These are phyloP conservation scores for Gossypium mustelinum DNA, from an alignment of 345 rosid genomes.

Conservation along the genomic window DNA sequence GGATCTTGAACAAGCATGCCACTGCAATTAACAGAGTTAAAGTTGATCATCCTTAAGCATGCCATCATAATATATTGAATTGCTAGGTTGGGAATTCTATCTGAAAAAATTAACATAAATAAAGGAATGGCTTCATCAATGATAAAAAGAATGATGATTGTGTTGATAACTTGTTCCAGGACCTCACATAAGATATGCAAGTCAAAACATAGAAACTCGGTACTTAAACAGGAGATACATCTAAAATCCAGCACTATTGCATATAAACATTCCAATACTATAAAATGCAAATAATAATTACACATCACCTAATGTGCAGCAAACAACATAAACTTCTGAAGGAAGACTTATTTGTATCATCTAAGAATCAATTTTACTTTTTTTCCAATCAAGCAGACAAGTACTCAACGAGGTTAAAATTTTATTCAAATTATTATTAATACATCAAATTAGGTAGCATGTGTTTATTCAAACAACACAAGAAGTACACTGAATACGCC, in stretches of 20 bases:
- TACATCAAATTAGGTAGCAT: neutral
- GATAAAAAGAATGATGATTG: neutral
- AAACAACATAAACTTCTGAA: neutral
- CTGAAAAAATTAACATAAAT: neutral
- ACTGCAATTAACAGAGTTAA: constrained; percentile 34
- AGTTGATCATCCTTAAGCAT: neutral
- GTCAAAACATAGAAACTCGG: neutral
- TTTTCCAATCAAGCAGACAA: too few relatives aligned
- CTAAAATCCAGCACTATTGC: neutral
- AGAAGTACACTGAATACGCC: neutral
- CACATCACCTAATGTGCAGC: neutral
- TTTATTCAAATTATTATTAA: too few relatives aligned
- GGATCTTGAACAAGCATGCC: constrained; percentile 99
- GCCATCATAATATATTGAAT: neutral
- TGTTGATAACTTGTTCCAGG: neutral
- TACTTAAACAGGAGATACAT: neutral
- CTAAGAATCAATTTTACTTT: too few relatives aligned
- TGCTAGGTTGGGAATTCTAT: neutral
- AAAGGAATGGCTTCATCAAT: neutral
- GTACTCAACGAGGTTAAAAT: too few relatives aligned
- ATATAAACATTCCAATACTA: neutral
- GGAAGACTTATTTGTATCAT: neutral
- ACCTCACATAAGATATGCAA: neutral
- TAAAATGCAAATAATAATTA: neutral
- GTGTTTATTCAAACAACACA: neutral